Percentiles rank a stretch among this genome's conserved stretches.
Conservation (phyloP, 176 grass and related monocot species). For the Coix lacrymajobi region DNA sequence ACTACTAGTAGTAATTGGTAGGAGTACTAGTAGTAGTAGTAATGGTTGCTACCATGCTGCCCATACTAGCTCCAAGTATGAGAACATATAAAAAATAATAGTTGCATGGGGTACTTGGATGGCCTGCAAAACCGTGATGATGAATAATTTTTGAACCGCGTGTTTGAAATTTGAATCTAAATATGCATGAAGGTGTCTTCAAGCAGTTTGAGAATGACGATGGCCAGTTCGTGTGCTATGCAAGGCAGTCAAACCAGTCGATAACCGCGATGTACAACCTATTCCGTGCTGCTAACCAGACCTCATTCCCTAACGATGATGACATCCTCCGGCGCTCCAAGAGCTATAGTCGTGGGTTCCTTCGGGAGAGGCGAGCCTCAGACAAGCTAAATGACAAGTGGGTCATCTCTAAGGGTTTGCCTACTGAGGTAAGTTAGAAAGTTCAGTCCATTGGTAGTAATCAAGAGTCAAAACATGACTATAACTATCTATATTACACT, state of each 20-base stretch:
- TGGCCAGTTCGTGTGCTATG: conserved; percentile 16
- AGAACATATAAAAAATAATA: too few species aligned
- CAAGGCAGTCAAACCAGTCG: background rate
- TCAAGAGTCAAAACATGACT: background rate
- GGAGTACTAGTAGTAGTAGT: background rate
- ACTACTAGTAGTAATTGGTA: too few species aligned
- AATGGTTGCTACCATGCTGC: too few species aligned
- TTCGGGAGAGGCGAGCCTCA: conserved; percentile 23
- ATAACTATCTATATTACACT: background rate
- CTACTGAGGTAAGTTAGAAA: conserved; percentile 29
- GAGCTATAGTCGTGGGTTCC: conserved; percentile 12
- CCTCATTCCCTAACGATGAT: conserved; percentile 12
- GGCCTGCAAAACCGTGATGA: too few species aligned
- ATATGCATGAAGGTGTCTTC: conserved; percentile 3
- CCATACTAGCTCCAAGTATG: too few species aligned
- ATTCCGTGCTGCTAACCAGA: conserved; percentile 22
- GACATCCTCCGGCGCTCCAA: conserved; percentile 5
- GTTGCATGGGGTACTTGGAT: too few species aligned
- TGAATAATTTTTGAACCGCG: background rate
- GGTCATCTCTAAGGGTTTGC: conserved; percentile 45
- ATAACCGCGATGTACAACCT: conserved; percentile 27
- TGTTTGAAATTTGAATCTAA: background rate
- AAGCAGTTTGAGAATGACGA: conserved; percentile 38
- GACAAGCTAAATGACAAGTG: conserved; percentile 40
- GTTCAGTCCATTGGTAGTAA: background rate